Conservation (phyloP, 2,329 filamentous ascomycete species). For the Didymella sp. region DNA sequence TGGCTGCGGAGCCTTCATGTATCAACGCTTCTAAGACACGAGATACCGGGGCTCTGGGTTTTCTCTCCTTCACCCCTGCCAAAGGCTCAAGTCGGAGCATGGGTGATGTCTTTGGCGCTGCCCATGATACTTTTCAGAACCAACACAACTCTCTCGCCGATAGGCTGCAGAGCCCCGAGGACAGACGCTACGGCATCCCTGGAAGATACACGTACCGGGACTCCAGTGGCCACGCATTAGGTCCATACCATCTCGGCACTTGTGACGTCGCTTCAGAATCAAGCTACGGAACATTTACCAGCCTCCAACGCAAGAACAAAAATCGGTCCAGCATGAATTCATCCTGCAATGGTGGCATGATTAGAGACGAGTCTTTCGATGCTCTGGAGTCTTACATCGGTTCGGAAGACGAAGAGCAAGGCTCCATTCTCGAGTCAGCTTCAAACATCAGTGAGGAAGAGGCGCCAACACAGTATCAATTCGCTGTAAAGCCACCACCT, state of each 20-base stretch:
- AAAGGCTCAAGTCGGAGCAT: not conserved
- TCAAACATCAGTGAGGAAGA: constrained; percentile 1
- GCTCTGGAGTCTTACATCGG: constrained; percentile 9
- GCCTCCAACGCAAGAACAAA: not conserved
- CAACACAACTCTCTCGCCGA: not conserved
- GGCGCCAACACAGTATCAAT: not conserved
- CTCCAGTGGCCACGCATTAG: not conserved
- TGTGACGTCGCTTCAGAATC: constrained; percentile 14
- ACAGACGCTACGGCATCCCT: not conserved
- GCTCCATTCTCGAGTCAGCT: constrained; percentile 14
- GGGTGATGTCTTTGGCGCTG: constrained; percentile 10
- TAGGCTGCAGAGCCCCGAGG: not conserved
- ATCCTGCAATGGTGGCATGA: not conserved
- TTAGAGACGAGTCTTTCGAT: constrained; percentile 8
- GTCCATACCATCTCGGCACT: constrained; percentile 12
- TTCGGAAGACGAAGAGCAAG: constrained; percentile 7
- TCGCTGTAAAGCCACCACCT: not conserved
- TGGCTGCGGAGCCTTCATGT: no score
- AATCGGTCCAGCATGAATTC: not conserved
- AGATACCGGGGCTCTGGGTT: not conserved
- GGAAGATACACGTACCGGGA: not conserved
- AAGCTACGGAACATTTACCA: constrained; percentile 3
- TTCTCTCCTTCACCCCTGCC: not conserved
- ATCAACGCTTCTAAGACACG: no score
- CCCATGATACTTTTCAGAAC: no score